A percentile compares a stretch with the other conserved stretches of the same genome.
Evolutionary conservation across 2,329 filamentous ascomycete species (phyloP).

Genomic region (Orbilia brochopaga): DNA sequence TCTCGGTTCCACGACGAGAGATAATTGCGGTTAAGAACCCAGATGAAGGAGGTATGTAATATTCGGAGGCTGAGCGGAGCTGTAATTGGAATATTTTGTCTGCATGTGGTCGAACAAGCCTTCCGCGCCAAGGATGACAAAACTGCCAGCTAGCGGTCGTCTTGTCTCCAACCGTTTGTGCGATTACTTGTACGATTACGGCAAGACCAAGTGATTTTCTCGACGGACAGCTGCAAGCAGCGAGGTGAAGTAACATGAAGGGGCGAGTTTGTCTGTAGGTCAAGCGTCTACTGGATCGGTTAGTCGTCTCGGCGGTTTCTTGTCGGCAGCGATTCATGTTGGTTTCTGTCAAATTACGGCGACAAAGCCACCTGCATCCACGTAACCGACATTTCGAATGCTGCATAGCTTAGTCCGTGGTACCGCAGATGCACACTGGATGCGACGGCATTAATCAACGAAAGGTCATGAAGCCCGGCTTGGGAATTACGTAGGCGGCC

Average conservation of each 20-base stretch:
- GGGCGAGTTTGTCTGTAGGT: too few species aligned
- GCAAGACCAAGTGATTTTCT: too few species aligned
- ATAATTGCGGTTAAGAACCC: too few species aligned
- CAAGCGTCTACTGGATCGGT: neutral
- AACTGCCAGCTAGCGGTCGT: neutral
- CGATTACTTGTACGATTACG: neutral
- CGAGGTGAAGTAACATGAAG: too few species aligned
- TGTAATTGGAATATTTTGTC: neutral
- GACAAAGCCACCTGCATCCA: neutral
- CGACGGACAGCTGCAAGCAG: too few species aligned
- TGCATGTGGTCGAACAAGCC: neutral
- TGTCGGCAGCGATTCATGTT: neutral
- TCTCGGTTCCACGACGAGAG: too few species aligned
- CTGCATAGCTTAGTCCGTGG: neutral
- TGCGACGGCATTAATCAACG: neutral
- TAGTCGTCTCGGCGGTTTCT: neutral
- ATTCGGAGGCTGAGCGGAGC: neutral
- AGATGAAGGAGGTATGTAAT: neutral
- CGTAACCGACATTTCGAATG: neutral
- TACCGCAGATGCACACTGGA: neutral
- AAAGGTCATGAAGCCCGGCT: neutral
- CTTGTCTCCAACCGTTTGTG: neutral
- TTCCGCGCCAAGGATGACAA: slow-evolving; percentile 1
- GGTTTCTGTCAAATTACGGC: neutral
- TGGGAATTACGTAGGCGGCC: neutral